Base-by-base conservation (phyloP, 2,329 filamentous ascomycete genomes). In the Escovopsis sp. region DNA sequence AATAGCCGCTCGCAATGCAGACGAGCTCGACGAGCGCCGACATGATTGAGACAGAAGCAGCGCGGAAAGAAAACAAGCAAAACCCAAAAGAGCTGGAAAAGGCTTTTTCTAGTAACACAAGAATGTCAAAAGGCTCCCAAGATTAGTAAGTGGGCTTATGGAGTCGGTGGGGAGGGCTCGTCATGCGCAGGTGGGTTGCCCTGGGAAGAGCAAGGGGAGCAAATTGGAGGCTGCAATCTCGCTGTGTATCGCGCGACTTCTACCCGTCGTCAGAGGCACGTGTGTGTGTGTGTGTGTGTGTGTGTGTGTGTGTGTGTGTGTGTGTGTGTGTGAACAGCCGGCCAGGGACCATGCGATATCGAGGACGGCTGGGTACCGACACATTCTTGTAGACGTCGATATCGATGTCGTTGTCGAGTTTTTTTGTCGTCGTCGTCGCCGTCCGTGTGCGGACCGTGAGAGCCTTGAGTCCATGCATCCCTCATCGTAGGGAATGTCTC, bases 51-150 rank as follows among this genome's bases (percentile, higher is more conserved):
- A 25, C 21, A 25, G 21, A 11, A 8, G 21, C 9, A 25, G 9
- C 21, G 21, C 3, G 21, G 15, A 35, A 25, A 28, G 16, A 34
- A 26, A 35, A 40, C 34, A 39, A 31, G 17, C 33, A 37, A 35
- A 33, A 35, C 16, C 13, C 18, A 25, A n/a, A n/a, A 25, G 21
- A 25, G 21, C 21, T 25, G 8, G 28, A 33, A 29, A 27, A 32
- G 23, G 13, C 33, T 29, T n/a, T n/a, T n/a, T 39, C 35, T 46
- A 43, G 31, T 43, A 44, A 45, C 27, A 46, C 41, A 45, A 35
- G 27, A 27, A 42, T 39, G 36, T 38, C 35, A 37, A n/a, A n/a
- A 14, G 26, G 31, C 23, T 32, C 36, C 39, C 35, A 26, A 39
- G 30, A 16, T 18, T 32, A n/a, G n/a, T n/a, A n/a, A n/a, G n/a